Base-by-base conservation (phyloP, 108 stramenopile genomes). In the Cyclotella kingstonii region DNA sequence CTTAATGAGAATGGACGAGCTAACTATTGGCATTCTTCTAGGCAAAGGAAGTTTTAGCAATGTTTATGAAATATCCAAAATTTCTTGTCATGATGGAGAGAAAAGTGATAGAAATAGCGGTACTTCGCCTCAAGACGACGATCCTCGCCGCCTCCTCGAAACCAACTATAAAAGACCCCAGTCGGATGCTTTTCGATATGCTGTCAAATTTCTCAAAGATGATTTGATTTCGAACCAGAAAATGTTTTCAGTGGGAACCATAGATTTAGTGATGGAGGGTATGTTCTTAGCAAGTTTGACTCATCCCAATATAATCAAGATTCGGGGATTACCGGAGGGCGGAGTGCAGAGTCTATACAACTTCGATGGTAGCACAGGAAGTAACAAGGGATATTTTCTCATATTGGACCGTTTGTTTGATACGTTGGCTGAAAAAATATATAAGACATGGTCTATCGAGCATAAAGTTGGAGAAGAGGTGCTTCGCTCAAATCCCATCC, bases 351-450 rank as follows among this genome's bases (percentile, higher is more conserved):
- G 56, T 19, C 58, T 81, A 61, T 70, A 78, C 45, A 62, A 57
- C 5, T 53, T 58, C 28, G 68, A 40, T 14, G 31, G 25, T 4
- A 68, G 7, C 19, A 27, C 23, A 11, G 7, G 19, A 18, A 2
- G 10, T 28, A 67, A 63, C 44, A 63, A 83, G 41, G 79, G 80
- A 5, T 89, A 77, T 64, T 91, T 91, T 58, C 51, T 91, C 19
- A 55, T 91, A 7, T 62, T 91, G 41, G 90, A 91, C 77, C 74
- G 90, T 60, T 57, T 91, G 66, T 78, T 83, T 44, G 84, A 84
- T 47, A 91, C 90, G 12, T 63, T 91, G 8, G 30, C 47, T 7
- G 66, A 79, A 41, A 56, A 66, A 44, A 80, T 87, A 21, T 59
- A 68, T 18, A 48, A 65, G 0, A 69, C 55, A 56, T 65, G 74